Percentiles rank a stretch among this genome's conserved stretches.
phyloP scores from a whole-genome alignment of 1,284 basidiomycete species.

The Malassezia pachydermatis region DNA sequence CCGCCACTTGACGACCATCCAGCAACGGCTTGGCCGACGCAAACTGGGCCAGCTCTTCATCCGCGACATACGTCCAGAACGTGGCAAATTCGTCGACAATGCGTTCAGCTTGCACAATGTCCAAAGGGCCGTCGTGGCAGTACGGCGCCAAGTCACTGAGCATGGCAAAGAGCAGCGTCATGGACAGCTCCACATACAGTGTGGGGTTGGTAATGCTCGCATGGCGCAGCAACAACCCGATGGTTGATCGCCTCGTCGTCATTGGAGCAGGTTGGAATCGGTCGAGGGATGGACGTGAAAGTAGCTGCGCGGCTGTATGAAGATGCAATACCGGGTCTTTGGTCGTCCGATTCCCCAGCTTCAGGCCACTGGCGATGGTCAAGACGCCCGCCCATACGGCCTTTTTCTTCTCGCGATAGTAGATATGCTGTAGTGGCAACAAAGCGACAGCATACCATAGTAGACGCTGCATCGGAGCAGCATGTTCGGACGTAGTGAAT shows the following conservation, averaged over 20 bases:
- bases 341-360: slow-evolving; percentile 33
- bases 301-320: slow-evolving; percentile 11
- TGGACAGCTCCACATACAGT: slow-evolving; percentile 20
- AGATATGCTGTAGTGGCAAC: slow-evolving; percentile 22
- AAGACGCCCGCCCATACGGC: slow-evolving; percentile 30
- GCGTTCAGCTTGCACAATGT: slow-evolving; percentile 4
- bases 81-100: slow-evolving; percentile 17
- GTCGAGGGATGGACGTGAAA: slow-evolving; percentile 10
- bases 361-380: slow-evolving; percentile 36
- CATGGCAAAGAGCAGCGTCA: slow-evolving; percentile 26
- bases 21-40: slow-evolving; percentile 26
- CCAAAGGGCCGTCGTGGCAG: neutral
- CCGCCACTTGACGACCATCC: slow-evolving; percentile 33
- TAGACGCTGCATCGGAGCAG: slow-evolving; percentile 20
- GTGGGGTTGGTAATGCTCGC: slow-evolving; percentile 18
- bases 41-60: slow-evolving; percentile 17
- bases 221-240: slow-evolving; percentile 27
- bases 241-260: neutral
- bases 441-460: slow-evolving; percentile 30
- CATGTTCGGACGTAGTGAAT: slow-evolving; percentile 5
- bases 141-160: slow-evolving; percentile 19
- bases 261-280: slow-evolving; percentile 4
- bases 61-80: slow-evolving; percentile 24
- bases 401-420: slow-evolving; percentile 34
- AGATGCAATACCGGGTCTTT: slow-evolving; percentile 30